Evolutionary conservation across 2,329 filamentous ascomycete genomes (phyloP).

Genomic region (Pestalotiopsis sp.): DNA sequence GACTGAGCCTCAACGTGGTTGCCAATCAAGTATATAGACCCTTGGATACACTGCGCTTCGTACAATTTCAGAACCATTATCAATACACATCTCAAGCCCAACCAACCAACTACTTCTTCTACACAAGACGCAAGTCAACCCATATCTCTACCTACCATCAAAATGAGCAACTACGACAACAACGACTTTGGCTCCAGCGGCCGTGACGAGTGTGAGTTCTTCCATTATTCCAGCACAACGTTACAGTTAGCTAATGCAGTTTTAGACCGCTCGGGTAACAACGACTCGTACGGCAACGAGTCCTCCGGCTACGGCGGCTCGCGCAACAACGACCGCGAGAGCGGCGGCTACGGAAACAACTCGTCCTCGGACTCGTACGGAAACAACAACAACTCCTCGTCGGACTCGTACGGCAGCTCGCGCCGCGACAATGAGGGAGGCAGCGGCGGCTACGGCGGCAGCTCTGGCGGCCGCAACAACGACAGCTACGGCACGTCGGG

Average conservation of each 20-base stretch:
- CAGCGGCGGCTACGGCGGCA: background rate
- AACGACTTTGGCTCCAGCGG: background rate
- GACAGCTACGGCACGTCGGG: background rate
- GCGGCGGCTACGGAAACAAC: background rate
- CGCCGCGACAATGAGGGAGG: background rate
- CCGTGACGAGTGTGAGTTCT: conserved; percentile 1
- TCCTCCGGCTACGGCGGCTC: background rate
- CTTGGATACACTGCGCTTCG: background rate
- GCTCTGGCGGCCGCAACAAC: background rate
- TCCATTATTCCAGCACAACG: background rate
- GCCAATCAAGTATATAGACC: background rate
- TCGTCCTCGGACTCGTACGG: background rate
- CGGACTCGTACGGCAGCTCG: background rate
- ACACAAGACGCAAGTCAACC: background rate
- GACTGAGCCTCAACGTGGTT: background rate
- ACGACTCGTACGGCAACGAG: conserved; percentile 8
- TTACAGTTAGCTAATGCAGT: background rate
- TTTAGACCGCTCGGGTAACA: background rate
- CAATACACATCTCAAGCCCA: background rate
- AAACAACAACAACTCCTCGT: background rate
- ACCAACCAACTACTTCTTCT: background rate
- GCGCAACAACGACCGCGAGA: background rate
- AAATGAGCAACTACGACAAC: conserved; percentile 12
- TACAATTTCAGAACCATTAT: background rate
- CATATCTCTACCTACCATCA: background rate